phyloP scores from a whole-genome alignment of 768 basidiomycete species.

The Mycena latifolia region DNA sequence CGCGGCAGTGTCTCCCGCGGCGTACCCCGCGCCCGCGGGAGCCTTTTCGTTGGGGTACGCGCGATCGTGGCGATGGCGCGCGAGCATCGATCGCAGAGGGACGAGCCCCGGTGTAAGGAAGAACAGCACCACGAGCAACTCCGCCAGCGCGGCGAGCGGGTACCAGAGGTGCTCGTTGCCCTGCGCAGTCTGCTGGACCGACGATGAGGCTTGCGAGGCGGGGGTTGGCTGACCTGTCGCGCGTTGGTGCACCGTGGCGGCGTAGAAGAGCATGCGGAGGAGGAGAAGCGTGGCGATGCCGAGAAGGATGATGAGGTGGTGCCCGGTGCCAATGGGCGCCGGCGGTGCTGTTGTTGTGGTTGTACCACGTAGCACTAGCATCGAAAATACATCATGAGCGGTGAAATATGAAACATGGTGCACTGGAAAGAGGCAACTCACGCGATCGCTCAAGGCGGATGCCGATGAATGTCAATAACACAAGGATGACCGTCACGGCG shows the following conservation, averaged over 20 bases:
- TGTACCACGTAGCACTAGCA: no score
- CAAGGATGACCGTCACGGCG: constrained; percentile 19
- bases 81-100: constrained; percentile 20
- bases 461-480: constrained; percentile 8
- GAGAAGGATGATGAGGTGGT: constrained; percentile 26
- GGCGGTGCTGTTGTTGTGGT: not conserved
- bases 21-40: no score
- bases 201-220: not conserved
- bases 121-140: constrained; percentile 28
- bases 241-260: constrained; percentile 32
- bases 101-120: constrained; percentile 23
- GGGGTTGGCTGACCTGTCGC: constrained; percentile 22
- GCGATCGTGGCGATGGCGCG: no score
- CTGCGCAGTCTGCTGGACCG: constrained; percentile 8
- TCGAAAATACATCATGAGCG: not conserved
- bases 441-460: constrained; percentile 25
- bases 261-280: constrained; percentile 31
- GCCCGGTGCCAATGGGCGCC: not conserved
- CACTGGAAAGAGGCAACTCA: no score
- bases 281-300: constrained; percentile 22
- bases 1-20: no score
- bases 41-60: no score
- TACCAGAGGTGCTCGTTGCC: constrained; percentile 35
- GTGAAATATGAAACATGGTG: not conserved
- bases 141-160: constrained; percentile 32